Conservation (phyloP, 371 early-diverging fungal genomes). For the Circinella umbellata region DNA sequence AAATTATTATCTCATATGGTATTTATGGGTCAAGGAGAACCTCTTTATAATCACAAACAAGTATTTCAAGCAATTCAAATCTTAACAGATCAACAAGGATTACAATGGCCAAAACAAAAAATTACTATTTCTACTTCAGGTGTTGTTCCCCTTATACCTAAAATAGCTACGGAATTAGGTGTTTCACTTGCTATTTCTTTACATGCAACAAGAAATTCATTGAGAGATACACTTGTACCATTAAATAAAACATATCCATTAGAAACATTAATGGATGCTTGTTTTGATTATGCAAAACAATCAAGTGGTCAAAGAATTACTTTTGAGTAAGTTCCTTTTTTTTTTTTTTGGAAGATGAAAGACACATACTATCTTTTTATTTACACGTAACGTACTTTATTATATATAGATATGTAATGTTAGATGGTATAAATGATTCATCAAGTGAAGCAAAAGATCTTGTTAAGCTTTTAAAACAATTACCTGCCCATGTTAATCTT, state of each 20-base stretch:
- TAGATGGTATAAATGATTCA: slow-evolving; percentile 82
- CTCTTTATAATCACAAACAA: slow-evolving; percentile 34
- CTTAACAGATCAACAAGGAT: slow-evolving; percentile 74
- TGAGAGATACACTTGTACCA: slow-evolving; percentile 85
- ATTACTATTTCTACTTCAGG: slow-evolving; percentile 93
- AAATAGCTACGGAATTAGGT: slow-evolving; percentile 75
- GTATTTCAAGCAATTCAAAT: slow-evolving; percentile 75
- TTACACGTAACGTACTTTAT: background rate
- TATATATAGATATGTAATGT: slow-evolving; percentile 76
- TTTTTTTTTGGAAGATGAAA: background rate
- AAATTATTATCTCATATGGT: slow-evolving; percentile 75
- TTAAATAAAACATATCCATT: slow-evolving; percentile 85
- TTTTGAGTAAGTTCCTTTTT: slow-evolving; percentile 63
- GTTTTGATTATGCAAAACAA: slow-evolving; percentile 63
- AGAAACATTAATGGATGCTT: slow-evolving; percentile 71
- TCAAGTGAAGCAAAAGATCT: slow-evolving; percentile 70
- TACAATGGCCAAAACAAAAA: slow-evolving; percentile 72
- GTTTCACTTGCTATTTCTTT: slow-evolving; percentile 87
- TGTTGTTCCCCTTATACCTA: slow-evolving; percentile 80
- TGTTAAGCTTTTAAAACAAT: slow-evolving; percentile 58
- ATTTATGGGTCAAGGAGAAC: slow-evolving; percentile 88
- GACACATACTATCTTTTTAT: background rate
- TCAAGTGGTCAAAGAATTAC: slow-evolving; percentile 66
- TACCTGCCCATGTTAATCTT: slow-evolving; percentile 86
- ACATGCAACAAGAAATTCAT: slow-evolving; percentile 83